Base-by-base conservation (phyloP, 768 basidiomycete genomes). In the Crassisporium funariophilum region DNA sequence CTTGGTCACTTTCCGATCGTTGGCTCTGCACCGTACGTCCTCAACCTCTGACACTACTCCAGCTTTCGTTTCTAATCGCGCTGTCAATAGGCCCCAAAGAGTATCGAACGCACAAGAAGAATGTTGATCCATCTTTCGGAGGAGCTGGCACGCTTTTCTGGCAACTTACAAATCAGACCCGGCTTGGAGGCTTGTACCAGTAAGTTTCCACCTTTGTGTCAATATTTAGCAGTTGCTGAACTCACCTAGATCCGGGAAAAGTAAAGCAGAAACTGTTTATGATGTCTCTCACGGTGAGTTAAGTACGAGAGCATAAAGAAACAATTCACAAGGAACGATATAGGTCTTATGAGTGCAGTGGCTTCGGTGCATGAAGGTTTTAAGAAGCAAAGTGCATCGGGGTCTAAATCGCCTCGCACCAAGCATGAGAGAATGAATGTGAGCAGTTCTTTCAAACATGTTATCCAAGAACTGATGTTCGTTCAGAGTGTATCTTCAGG, bases 131-230 rank as follows among this genome's bases (percentile, higher is more conserved):
- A 2, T n/a, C 73, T 17, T 73, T 71, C 4, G 75, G 75, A 3
- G 72, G 76, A 2, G 70, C 69, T 0, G 66, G 64, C 19, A 77
- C 77, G 7, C 71, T 80, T 4, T 75, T 83, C 47, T 75, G 71
- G 64, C 75, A 74, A 0, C 59, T 82, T 12, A 77, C 78, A 10
- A 68, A 79, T 45, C 74, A 72, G 41, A 61, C 65, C 0, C 69
- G 71, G 11, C 70, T 80, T 22, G 73, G 73, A 2, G 71, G 78
- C 48, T 70, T 79, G 35, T 74, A 82, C 56, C 71, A 73, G 73
- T 75, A 41, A 47, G 72, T 62, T 4, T 15, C 12, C 7, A n/a
- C 29, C 10, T 31, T 31, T 31, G 29, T n/a, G 10, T 31, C 29
- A 31, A n/a, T 11, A n/a, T 11, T 31, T 31, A 2, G 29, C n/a